A percentile compares a stretch with the other conserved stretches of the same genome.
Conservation (phyloP, 2,329 filamentous ascomycete species). For the Alternaria sp. region DNA sequence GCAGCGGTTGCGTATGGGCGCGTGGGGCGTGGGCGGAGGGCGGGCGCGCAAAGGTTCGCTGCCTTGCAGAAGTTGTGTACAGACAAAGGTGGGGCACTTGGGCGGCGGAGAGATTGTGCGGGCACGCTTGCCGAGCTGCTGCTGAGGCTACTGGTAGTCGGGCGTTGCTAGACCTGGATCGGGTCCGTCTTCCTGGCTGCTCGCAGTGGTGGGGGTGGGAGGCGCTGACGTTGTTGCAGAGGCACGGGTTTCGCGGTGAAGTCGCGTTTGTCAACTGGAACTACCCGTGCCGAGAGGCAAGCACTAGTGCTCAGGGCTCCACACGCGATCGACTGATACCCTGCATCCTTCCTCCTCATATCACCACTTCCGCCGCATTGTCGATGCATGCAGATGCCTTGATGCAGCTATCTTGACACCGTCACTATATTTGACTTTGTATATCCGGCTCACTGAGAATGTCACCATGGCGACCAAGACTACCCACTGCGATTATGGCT, state of each 20-base stretch:
- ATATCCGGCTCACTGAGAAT: not conserved
- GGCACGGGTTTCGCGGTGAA: slow-evolving; percentile 30
- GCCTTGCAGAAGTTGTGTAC: slow-evolving; percentile 36
- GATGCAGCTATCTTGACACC: not conserved
- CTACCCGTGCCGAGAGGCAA: slow-evolving; percentile 24
- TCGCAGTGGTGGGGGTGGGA: slow-evolving; percentile 25
- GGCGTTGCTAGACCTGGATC: slow-evolving; percentile 13
- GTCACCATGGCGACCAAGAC: not conserved
- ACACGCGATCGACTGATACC: slow-evolving; percentile 4
- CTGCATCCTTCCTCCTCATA: slow-evolving; percentile 1
- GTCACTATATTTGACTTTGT: not conserved
- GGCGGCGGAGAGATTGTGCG: slow-evolving; percentile 28
- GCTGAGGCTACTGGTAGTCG: slow-evolving; percentile 8
- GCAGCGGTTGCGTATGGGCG: slow-evolving; percentile 12
- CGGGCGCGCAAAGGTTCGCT: slow-evolving; percentile 31
- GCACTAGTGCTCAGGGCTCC: slow-evolving; percentile 16
- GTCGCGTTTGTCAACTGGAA: slow-evolving; percentile 24
- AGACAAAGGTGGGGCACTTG: slow-evolving; percentile 45
- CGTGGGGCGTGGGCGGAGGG: slow-evolving; percentile 16
- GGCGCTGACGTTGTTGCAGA: slow-evolving; percentile 26
- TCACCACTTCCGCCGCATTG: not conserved
- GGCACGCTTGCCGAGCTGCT: slow-evolving; percentile 22
- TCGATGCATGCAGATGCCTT: not conserved
- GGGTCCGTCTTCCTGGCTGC: slow-evolving; percentile 26
- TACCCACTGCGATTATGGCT: not conserved